phyloP scores from a whole-genome alignment of 2,329 filamentous ascomycete species.

The Phyllosticta paracitricarpa region DNA sequence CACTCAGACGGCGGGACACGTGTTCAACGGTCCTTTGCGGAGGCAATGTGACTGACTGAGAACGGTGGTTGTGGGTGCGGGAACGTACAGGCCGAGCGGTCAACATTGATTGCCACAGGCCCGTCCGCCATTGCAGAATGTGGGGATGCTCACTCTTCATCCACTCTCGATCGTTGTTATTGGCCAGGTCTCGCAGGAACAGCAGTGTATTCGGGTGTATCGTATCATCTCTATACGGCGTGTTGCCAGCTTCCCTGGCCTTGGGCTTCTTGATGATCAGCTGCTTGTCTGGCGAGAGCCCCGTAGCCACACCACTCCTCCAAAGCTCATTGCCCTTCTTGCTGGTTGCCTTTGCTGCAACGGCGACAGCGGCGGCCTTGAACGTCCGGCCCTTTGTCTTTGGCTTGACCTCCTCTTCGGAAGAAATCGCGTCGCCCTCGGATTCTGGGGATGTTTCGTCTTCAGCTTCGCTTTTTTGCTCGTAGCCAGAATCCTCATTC shows the following conservation, averaged over 20 bases:
- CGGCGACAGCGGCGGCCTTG: conserved; percentile 13
- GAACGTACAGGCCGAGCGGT: background rate
- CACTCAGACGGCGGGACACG: conserved; percentile 1
- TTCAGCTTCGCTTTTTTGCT: conserved; percentile 26
- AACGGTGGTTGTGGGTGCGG: background rate
- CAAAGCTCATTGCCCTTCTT: conserved; percentile 41
- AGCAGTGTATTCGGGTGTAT: conserved; percentile 55
- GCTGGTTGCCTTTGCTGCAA: conserved; percentile 9
- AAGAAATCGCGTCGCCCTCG: conserved; percentile 19
- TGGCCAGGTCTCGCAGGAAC: conserved; percentile 48
- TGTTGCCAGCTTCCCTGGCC: conserved; percentile 49
- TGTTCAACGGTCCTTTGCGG: conserved; percentile 6
- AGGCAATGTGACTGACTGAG: background rate
- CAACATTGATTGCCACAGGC: background rate
- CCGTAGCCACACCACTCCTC: conserved; percentile 45
- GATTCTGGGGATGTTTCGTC: conserved; percentile 22
- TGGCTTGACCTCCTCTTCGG: conserved; percentile 20
- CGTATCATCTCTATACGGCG: conserved; percentile 45
- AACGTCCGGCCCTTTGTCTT: conserved; percentile 15
- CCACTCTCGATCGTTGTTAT: conserved; percentile 54
- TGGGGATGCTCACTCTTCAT: conserved; percentile 43
- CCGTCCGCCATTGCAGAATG: background rate
- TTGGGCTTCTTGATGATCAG: conserved; percentile 55
- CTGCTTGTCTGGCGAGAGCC: conserved; percentile 48
- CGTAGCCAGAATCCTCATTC: conserved; percentile 30